Percentiles rank a stretch among this genome's conserved stretches.
Evolutionary conservation across 2,329 filamentous ascomycete genomes (phyloP).

Genomic region (Cordyceps fumosorosea): DNA sequence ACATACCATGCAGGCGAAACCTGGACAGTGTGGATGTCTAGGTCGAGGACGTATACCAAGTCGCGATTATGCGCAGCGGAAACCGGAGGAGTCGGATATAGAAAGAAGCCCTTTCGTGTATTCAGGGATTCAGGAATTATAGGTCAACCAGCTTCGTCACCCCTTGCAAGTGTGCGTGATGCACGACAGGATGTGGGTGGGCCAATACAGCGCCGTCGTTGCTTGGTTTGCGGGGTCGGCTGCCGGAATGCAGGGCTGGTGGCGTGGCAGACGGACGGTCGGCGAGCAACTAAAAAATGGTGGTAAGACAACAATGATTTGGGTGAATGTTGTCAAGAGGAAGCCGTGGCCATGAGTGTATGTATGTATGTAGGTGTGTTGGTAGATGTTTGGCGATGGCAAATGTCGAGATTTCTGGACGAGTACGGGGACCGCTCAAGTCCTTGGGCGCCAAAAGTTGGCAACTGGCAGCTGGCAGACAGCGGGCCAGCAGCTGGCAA

Average conservation of each 20-base stretch:
- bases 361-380: neutral
- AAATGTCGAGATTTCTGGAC: neutral
- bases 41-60: neutral
- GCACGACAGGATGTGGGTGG: conserved; percentile 1
- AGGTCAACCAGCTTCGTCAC: neutral
- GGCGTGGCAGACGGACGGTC: conserved; percentile 4
- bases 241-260: conserved; percentile 10
- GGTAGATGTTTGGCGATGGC: neutral
- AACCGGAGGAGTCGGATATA: neutral
- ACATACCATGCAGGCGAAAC: no score
- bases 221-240: neutral
- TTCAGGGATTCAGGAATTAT: no score
- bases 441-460: neutral
- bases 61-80: neutral
- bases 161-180: neutral
- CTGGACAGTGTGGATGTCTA: neutral
- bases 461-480: neutral
- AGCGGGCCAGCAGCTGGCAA: neutral
- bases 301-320: neutral
- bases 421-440: neutral
- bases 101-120: no score
- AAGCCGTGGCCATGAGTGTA: neutral
- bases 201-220: neutral
- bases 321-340: neutral
- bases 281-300: neutral